Percentiles rank a stretch among this genome's conserved stretches.
phyloP scores from a whole-genome alignment of 106 monocot genomes.

The Platanthera zijinensis region DNA sequence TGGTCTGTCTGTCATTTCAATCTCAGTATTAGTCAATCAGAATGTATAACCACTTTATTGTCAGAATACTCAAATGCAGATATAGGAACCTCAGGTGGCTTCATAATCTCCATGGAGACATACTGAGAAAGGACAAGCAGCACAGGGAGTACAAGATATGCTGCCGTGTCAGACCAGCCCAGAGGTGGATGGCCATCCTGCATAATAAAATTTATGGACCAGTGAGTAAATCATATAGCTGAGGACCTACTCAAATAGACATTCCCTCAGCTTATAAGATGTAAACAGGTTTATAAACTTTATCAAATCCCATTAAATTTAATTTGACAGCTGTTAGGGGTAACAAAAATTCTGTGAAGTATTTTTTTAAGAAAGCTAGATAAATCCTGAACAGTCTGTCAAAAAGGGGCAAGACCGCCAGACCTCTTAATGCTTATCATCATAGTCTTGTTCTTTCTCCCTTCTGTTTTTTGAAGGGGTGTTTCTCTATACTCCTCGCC shows the following conservation, averaged over 20 bases:
- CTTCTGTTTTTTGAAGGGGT: too few species aligned
- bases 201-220: conserved; percentile 2
- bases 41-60: neutral
- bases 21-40: neutral
- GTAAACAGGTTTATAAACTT: too few species aligned
- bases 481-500: too few species aligned
- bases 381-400: too few species aligned
- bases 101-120: conserved; percentile 95
- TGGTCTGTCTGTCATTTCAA: conserved; percentile 68
- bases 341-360: too few species aligned
- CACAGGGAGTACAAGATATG: conserved; percentile 86
- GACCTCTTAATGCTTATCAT: too few species aligned
- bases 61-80: neutral
- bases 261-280: neutral
- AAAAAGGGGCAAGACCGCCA: too few species aligned
- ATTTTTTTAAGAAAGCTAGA: too few species aligned
- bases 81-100: conserved; percentile 81
- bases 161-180: conserved; percentile 86
- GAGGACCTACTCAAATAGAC: neutral
- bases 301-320: too few species aligned
- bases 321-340: too few species aligned
- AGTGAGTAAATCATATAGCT: neutral
- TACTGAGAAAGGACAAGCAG: conserved; percentile 89
- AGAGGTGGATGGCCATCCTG: conserved; percentile 98
- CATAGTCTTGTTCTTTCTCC: too few species aligned